These are phyloP conservation scores for Castanea crenata DNA, from an alignment of 306 rosid species.

Conservation along the genomic window DNA sequence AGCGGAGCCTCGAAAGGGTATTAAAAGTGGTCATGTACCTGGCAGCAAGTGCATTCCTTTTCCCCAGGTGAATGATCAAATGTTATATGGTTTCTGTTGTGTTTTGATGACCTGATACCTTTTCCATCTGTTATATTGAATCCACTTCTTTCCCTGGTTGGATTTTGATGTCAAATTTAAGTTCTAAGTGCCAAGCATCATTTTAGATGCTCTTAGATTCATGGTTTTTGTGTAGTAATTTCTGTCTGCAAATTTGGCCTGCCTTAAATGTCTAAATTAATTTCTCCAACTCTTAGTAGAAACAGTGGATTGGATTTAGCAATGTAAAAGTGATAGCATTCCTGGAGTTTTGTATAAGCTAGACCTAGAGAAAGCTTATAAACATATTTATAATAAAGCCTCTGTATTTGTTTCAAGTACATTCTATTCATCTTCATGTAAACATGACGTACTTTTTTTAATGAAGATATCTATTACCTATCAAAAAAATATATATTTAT, in stretches of 20 bases:
- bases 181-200: background rate
- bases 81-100: background rate
- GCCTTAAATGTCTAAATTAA: background rate
- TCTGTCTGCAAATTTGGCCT: background rate
- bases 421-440: too few relatives aligned
- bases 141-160: background rate
- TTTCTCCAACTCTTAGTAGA: background rate
- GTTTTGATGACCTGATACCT: background rate
- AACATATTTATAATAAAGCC: too few relatives aligned
- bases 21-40: conserved; percentile 91
- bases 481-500: too few relatives aligned
- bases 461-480: too few relatives aligned
- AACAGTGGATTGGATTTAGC: background rate
- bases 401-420: too few relatives aligned
- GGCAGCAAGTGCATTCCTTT: conserved; percentile 89
- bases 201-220: background rate
- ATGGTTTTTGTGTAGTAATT: background rate
- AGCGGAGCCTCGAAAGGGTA: conserved; percentile 84
- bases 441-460: too few relatives aligned
- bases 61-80: conserved; percentile 48
- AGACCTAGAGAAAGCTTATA: too few relatives aligned
- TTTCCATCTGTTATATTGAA: background rate
- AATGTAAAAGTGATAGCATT: too few relatives aligned
- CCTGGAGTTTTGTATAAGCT: too few relatives aligned
- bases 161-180: background rate